Conservation (phyloP, 257 asterid genomes). For the Solanum virginianum region DNA sequence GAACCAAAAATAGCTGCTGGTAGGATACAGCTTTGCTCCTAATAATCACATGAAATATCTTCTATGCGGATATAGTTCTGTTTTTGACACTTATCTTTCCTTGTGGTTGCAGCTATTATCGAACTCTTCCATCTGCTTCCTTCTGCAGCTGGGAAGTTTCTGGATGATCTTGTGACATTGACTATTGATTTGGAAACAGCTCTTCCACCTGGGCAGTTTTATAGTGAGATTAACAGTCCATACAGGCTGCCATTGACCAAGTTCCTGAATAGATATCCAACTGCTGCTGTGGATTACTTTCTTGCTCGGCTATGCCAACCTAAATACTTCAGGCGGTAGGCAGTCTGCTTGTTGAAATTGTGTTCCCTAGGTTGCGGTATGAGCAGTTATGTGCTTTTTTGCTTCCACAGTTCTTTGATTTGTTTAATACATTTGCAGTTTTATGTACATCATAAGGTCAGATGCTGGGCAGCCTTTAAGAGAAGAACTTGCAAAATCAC, state of each 20-base stretch:
- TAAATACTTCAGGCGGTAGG: slow-evolving; percentile 87
- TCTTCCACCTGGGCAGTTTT: slow-evolving; percentile 91
- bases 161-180: slow-evolving; percentile 93
- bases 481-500: slow-evolving; percentile 97
- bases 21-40: slow-evolving; percentile 11
- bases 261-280: slow-evolving; percentile 85
- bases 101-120: slow-evolving; percentile 70
- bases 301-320: slow-evolving; percentile 76
- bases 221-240: slow-evolving; percentile 98
- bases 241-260: slow-evolving; percentile 95
- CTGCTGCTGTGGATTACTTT: slow-evolving; percentile 91
- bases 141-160: slow-evolving; percentile 94
- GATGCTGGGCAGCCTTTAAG: slow-evolving; percentile 99
- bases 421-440: slow-evolving; percentile 31
- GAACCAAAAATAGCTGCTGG: slow-evolving; percentile 99
- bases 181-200: slow-evolving; percentile 96
- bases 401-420: slow-evolving; percentile 8
- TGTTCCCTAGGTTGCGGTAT: background rate
- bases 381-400: slow-evolving; percentile 2
- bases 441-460: slow-evolving; percentile 89
- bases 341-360: background rate
- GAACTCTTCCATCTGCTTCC: slow-evolving; percentile 99
- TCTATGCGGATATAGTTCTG: background rate
- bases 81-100: background rate
- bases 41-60: background rate